These are phyloP conservation scores for Paraconiothyrium sp. DNA, from an alignment of 2,329 filamentous ascomycete genomes.

Conservation along the genomic window DNA sequence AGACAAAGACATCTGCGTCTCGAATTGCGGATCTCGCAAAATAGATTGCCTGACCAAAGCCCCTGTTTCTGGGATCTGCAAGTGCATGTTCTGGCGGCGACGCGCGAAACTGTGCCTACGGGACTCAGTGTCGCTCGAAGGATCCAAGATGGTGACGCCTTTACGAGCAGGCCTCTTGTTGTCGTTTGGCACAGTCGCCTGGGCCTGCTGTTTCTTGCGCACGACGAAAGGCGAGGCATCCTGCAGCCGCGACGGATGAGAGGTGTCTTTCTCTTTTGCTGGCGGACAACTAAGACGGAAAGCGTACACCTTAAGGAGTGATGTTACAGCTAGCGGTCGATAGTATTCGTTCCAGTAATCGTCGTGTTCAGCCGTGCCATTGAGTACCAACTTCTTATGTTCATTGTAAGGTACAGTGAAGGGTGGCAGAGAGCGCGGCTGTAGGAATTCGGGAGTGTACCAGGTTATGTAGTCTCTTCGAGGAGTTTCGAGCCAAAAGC, in stretches of 20 bases:
- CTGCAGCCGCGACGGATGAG: conserved; percentile 76
- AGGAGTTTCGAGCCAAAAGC: conserved; percentile 71
- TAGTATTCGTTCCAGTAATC: conserved; percentile 99
- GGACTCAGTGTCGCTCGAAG: conserved; percentile 54
- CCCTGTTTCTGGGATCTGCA: conserved; percentile 44
- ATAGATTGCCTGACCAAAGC: conserved; percentile 53
- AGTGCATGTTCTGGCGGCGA: conserved; percentile 32
- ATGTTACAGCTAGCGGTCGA: conserved; percentile 84
- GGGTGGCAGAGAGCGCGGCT: conserved; percentile 68
- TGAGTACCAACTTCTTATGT: conserved; percentile 28
- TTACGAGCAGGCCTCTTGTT: conserved; percentile 72
- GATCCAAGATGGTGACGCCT: conserved; percentile 75
- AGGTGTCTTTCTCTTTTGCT: conserved; percentile 78
- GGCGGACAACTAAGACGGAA: conserved; percentile 87
- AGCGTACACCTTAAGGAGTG: conserved; percentile 89
- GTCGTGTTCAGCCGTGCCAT: conserved; percentile 71
- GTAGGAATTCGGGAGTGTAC: conserved; percentile 80
- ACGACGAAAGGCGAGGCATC: conserved; percentile 90
- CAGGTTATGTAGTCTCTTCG: conserved; percentile 84
- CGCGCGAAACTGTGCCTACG: conserved; percentile 30
- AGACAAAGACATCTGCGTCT: conserved; percentile 37
- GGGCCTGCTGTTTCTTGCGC: conserved; percentile 64
- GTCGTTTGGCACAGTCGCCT: conserved; percentile 67
- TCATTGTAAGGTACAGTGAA: conserved; percentile 53
- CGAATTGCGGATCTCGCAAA: conserved; percentile 52